Evolutionary conservation across 352 stramenopile species (phyloP).

Genomic region (Phytopythium cucurbitacearum): DNA sequence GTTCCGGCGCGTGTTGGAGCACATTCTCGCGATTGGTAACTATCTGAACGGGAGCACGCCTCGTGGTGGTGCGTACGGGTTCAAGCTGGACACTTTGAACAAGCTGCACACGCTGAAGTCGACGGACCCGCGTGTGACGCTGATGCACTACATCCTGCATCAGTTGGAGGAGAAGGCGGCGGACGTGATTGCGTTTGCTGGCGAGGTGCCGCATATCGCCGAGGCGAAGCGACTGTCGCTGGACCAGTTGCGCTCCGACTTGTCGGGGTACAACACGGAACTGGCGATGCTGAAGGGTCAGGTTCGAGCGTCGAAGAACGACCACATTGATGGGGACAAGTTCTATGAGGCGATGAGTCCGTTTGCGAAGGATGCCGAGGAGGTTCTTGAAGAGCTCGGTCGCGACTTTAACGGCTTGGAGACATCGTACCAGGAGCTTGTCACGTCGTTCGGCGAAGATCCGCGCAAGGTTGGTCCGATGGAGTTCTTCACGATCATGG

Average conservation of each 20-base stretch:
- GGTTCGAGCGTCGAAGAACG: constrained; percentile 71
- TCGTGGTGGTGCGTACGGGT: constrained; percentile 87
- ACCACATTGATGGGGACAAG: constrained; percentile 64
- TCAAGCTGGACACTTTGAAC: constrained; percentile 88
- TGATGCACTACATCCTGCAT: constrained; percentile 80
- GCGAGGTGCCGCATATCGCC: constrained; percentile 72
- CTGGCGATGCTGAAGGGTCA: constrained; percentile 81
- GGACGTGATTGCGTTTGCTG: constrained; percentile 73
- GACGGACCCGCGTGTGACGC: constrained; percentile 66
- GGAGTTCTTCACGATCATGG: constrained; percentile 80
- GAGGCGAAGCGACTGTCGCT: constrained; percentile 79
- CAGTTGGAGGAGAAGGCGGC: constrained; percentile 75
- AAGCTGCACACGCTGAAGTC: constrained; percentile 89
- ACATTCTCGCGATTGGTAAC: constrained; percentile 90
- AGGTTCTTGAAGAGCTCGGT: constrained; percentile 77
- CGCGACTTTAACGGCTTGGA: constrained; percentile 73
- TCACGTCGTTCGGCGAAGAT: constrained; percentile 84
- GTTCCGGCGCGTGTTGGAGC: constrained; percentile 70
- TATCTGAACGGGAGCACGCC: constrained; percentile 90
- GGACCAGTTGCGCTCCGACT: constrained; percentile 75
- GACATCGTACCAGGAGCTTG: constrained; percentile 69
- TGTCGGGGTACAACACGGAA: constrained; percentile 81
- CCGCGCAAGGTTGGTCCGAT: constrained; percentile 74
- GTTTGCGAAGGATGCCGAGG: constrained; percentile 74
- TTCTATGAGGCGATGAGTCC: constrained; percentile 83